Base-by-base conservation (phyloP, 441 rosid species). In the Euphorbia schlechtendalii region DNA sequence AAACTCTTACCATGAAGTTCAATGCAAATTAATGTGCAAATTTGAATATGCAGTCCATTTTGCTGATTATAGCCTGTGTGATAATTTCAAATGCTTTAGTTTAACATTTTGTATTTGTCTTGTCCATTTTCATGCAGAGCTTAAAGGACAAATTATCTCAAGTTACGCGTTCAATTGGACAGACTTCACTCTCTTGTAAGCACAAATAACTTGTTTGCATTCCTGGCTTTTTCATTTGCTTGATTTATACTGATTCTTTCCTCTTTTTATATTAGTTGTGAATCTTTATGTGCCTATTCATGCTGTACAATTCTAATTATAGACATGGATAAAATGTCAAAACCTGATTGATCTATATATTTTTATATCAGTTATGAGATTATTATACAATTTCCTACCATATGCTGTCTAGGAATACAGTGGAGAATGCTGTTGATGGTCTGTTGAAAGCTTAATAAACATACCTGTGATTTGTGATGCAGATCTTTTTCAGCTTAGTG, bases 81-180 rank as follows among this genome's bases (percentile, higher is more conserved):
- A 2, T 6, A 36, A 4, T 62, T 68, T 38, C 6, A 15, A 22
- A 11, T 24, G 34, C 17, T 34, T 20, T 48, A 12, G 41, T 51
- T 0, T 56, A 67, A 12, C 9, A 21, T 22, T 43, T 46, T 51
- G 2, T 48, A 18, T 17, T n/a, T 60, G 10, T 51, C 55, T 38
- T 59, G 28, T 56, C 48, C 22, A 51, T 59, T 55, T 60, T 61
- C n/a, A 9, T 65, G 59, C 78, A 94, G 99, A 71, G 70, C 70
- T 64, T 84, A 65, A 87, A 82, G 78, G 98, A 89, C 22, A 87
- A 73, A 77, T 64, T 94, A 75, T 71, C 57, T 58, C 97, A 81
- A 80, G 95, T 86, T 67, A 82, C 86, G 18, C 96, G 97, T 48
- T 91, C 92, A 52, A 48, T 77, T 41, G 81, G 72, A 64, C 89